Evolutionary conservation across 345 rosid genomes (phyloP).

Genomic region (Anastatica hierochuntica): DNA sequence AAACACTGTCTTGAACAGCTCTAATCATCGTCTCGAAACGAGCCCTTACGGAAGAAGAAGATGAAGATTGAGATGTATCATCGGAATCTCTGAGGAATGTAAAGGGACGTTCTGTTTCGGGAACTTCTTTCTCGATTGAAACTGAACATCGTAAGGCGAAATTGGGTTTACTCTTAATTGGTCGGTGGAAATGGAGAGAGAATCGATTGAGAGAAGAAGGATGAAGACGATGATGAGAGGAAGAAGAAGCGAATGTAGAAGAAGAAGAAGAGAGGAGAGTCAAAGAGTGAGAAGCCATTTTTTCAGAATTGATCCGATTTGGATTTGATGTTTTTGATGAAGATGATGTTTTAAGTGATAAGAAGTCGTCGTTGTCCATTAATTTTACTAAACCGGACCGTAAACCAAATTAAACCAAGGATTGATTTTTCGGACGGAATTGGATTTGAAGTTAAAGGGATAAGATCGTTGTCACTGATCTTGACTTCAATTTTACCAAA

Average conservation of each 20-base stretch:
- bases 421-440: no score
- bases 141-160: slow-evolving; percentile 33
- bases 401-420: no score
- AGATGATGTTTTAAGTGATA: no score
- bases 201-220: slow-evolving; percentile 9
- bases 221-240: slow-evolving; percentile 12
- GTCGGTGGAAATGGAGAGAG: slow-evolving; percentile 3
- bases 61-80: slow-evolving; percentile 24
- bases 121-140: slow-evolving; percentile 57
- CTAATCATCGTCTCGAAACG: slow-evolving; percentile 91
- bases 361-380: no score
- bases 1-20: slow-evolving; percentile 69
- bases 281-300: slow-evolving; percentile 23
- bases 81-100: slow-evolving; percentile 68
- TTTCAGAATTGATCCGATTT: not conserved
- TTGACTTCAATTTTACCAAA: no score
- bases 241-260: slow-evolving; percentile 5
- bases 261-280: slow-evolving; percentile 18
- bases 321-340: not conserved
- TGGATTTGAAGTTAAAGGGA: no score
- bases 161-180: slow-evolving; percentile 6
- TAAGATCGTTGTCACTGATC: no score
- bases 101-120: slow-evolving; percentile 55
- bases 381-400: no score
- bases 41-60: slow-evolving; percentile 41